Percentiles rank a stretch among this genome's conserved stretches.
phyloP scores from a whole-genome alignment of 2,329 filamentous ascomycete species.

The Trichoderma breve region DNA sequence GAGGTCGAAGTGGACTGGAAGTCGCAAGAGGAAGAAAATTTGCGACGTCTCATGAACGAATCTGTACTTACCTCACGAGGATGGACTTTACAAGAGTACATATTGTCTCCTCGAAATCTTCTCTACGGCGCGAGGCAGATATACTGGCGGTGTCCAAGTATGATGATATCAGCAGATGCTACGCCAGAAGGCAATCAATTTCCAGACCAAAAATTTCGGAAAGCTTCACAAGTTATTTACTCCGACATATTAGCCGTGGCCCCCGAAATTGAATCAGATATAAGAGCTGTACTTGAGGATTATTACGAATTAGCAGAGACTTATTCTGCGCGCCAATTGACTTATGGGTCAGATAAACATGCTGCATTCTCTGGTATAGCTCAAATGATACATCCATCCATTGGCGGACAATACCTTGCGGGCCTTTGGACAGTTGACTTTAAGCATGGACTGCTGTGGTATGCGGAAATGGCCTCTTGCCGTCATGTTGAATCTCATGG shows the following conservation, averaged over 20 bases:
- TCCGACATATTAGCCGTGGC: not conserved
- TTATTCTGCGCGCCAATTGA: not conserved
- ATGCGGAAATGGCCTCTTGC: not conserved
- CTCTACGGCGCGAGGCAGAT: constrained; percentile 10
- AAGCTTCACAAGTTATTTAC: not conserved
- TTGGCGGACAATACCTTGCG: constrained; percentile 9
- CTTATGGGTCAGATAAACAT: constrained; percentile 8
- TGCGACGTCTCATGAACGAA: not conserved
- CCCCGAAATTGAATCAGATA: not conserved
- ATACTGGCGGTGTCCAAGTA: constrained; percentile 8
- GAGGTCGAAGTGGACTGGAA: not conserved
- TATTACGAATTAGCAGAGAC: not conserved
- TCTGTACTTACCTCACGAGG: not conserved
- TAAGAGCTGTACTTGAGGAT: not conserved
- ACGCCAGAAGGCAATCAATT: not conserved
- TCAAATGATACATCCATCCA: not conserved
- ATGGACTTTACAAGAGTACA: constrained; percentile 13
- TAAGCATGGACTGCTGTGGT: not conserved
- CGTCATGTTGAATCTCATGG: not conserved
- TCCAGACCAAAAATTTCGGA: not conserved
- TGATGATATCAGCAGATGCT: not conserved
- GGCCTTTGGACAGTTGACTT: constrained; percentile 12
- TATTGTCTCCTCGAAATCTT: constrained; percentile 14
- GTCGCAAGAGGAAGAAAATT: not conserved
- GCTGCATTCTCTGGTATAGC: constrained; percentile 5